Percentiles rank a stretch among this genome's conserved stretches.
Conservation (phyloP, 306 rosid genomes). For the Vicia sativa region DNA sequence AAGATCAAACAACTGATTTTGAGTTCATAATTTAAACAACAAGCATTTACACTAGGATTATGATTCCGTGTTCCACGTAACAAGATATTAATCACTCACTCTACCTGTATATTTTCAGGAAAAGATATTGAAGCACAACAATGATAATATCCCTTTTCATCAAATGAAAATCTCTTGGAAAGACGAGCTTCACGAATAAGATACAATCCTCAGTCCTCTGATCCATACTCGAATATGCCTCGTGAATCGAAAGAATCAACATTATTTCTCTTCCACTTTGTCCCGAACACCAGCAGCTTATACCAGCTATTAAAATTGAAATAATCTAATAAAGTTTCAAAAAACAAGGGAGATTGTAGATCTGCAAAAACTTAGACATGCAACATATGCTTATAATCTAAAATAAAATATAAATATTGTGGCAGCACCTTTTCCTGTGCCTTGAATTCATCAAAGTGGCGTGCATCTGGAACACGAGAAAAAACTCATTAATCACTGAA, state of each 20-base stretch:
- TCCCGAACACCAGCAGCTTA: constrained; percentile 47
- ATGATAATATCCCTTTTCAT: constrained; percentile 78
- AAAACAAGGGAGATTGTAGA: constrained; percentile 7
- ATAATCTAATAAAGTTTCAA: constrained; percentile 11
- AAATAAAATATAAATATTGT: constrained; percentile 1
- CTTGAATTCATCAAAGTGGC: constrained; percentile 81
- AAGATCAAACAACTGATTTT: background rate
- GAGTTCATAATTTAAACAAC: background rate
- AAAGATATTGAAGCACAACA: constrained; percentile 82
- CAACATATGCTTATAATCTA: background rate
- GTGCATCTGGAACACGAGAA: constrained; percentile 64
- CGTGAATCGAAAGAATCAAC: constrained; percentile 73
- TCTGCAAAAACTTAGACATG: constrained; percentile 20
- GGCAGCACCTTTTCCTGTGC: constrained; percentile 64
- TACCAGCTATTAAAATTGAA: constrained; percentile 35
- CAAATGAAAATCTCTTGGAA: constrained; percentile 71
- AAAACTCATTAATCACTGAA: constrained; percentile 20
- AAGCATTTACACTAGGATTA: background rate
- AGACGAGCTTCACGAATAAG: constrained; percentile 89
- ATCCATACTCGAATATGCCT: constrained; percentile 68
- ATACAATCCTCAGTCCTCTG: constrained; percentile 80
- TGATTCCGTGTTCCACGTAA: constrained; percentile 43
- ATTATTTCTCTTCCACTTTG: constrained; percentile 34
- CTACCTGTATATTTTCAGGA: constrained; percentile 59
- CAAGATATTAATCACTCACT: constrained; percentile 41